Evolutionary conservation across 768 basidiomycete genomes (phyloP).

Genomic region (Cyathus striatus): DNA sequence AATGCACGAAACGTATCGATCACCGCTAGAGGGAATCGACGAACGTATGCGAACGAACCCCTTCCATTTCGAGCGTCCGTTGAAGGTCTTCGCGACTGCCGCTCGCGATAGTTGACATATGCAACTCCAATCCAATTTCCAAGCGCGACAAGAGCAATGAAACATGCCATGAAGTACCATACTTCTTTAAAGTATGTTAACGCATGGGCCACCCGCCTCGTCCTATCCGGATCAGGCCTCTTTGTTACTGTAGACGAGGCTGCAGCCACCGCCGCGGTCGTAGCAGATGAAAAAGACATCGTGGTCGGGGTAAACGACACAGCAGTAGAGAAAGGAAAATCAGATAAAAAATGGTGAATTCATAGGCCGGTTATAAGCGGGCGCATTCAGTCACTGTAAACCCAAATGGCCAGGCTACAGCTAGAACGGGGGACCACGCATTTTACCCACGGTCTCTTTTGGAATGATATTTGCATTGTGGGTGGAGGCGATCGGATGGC

Average conservation of each 20-base stretch:
- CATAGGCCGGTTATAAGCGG: no score
- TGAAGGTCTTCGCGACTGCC: neutral
- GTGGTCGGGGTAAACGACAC: neutral
- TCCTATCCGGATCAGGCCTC: neutral
- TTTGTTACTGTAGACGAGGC: neutral
- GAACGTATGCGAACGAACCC: neutral
- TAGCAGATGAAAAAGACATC: neutral
- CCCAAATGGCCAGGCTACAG: no score
- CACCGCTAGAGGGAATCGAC: slow-evolving; percentile 23
- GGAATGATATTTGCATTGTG: no score
- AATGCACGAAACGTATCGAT: slow-evolving; percentile 26
- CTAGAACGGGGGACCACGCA: no score
- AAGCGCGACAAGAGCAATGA: slow-evolving; percentile 23
- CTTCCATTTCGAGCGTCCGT: no score
- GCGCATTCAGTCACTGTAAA: no score
- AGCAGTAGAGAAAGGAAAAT: no score
- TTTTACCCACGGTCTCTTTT: no score
- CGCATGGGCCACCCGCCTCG: slow-evolving; percentile 4
- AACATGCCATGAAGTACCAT: slow-evolving; percentile 25
- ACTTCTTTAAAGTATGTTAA: slow-evolving; percentile 20
- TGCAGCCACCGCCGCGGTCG: neutral
- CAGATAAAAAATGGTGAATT: no score
- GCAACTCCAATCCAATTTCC: slow-evolving; percentile 1
- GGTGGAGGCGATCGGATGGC: no score
- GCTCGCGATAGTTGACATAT: neutral